These are phyloP conservation scores for Pelargonium cotyledonis DNA, from an alignment of 441 rosid species.

Conservation along the genomic window DNA sequence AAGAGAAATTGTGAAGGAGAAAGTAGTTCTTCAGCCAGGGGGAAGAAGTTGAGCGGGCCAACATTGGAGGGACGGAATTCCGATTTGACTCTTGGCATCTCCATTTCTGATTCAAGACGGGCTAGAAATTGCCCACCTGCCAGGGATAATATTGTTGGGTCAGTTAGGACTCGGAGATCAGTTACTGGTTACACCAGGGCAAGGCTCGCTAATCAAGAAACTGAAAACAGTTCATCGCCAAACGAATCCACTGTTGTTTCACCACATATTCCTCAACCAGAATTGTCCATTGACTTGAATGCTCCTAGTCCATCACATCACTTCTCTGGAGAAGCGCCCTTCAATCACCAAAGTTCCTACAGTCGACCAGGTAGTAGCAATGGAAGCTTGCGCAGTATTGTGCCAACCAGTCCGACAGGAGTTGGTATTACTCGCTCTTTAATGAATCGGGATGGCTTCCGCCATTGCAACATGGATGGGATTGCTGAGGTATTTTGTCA, in stretches of 20 bases:
- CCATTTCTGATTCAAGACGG: slow-evolving; percentile 51
- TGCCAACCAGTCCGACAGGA: slow-evolving; percentile 56
- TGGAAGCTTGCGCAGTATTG: slow-evolving; percentile 34
- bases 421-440: slow-evolving; percentile 37
- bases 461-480: slow-evolving; percentile 62
- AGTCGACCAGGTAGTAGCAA: slow-evolving; percentile 31
- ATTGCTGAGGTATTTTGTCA: slow-evolving; percentile 71
- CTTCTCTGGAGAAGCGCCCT: slow-evolving; percentile 30
- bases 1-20: slow-evolving; percentile 54
- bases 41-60: slow-evolving; percentile 33
- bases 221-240: slow-evolving; percentile 32
- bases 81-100: slow-evolving; percentile 38
- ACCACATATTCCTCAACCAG: slow-evolving; percentile 42
- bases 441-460: slow-evolving; percentile 45
- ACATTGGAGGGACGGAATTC: slow-evolving; percentile 35
- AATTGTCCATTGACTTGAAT: slow-evolving; percentile 34
- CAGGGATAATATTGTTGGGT: slow-evolving; percentile 37
- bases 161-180: slow-evolving; percentile 51
- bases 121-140: slow-evolving; percentile 37
- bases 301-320: slow-evolving; percentile 32
- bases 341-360: slow-evolving; percentile 19
- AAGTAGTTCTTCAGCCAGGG: slow-evolving; percentile 56
- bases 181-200: slow-evolving; percentile 31
- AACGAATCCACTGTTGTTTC: slow-evolving; percentile 27
- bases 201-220: slow-evolving; percentile 44